Percentiles rank a stretch among this genome's conserved stretches.
Evolutionary conservation across 257 asterid species (phyloP).

Genomic region (Nicotiana tabacum): DNA sequence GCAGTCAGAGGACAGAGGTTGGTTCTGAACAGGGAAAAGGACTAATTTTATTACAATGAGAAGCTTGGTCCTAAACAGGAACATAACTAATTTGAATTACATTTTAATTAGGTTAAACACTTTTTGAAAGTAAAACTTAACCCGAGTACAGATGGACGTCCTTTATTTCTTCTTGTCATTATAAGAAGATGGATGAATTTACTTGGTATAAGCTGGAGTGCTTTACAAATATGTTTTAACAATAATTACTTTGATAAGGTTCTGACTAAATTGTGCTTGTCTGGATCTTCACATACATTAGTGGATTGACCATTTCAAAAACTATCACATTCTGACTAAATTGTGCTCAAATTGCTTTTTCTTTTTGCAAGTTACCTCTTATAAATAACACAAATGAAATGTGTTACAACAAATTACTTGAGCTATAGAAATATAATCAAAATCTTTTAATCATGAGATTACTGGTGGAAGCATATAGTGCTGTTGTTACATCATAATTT

Average conservation of each 20-base stretch:
- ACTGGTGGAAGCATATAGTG: not conserved
- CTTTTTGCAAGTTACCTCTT: constrained; percentile 3
- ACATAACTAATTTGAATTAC: not conserved
- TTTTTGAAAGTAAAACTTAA: not conserved
- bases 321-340: not conserved
- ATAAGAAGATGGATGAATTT: not conserved
- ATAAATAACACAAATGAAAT: not conserved
- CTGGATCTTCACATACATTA: not conserved
- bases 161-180: not conserved
- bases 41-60: not conserved
- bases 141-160: not conserved
- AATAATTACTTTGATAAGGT: not conserved
- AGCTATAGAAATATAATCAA: not conserved
- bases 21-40: not conserved
- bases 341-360: not conserved
- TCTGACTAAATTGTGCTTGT: not conserved
- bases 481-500: not conserved
- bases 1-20: not conserved
- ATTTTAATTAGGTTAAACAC: constrained; percentile 5
- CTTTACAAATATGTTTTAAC: not conserved
- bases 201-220: not conserved
- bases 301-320: not conserved
- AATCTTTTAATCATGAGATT: not conserved
- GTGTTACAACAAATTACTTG: not conserved
- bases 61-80: constrained; percentile 2